Evolutionary conservation across 345 rosid genomes (phyloP).

Genomic region (Brassica cretica): DNA sequence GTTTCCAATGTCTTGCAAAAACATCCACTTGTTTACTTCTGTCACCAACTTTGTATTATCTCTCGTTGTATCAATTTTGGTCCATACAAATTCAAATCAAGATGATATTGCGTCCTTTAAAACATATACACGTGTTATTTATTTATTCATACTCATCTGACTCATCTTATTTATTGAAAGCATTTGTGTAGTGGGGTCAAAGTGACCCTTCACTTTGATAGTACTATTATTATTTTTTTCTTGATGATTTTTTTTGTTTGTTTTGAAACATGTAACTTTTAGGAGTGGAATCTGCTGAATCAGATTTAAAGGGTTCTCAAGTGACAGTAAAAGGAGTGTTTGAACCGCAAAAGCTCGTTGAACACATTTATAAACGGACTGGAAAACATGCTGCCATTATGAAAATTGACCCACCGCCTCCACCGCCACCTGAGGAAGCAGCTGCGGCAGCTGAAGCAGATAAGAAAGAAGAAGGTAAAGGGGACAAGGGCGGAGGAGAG

Average conservation of each 20-base stretch:
- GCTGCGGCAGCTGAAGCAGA: slow-evolving; percentile 46
- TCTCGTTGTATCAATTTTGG: slow-evolving; percentile 12
- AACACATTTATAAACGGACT: slow-evolving; percentile 66
- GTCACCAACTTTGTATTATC: slow-evolving; percentile 19
- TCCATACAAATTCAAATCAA: slow-evolving; percentile 29
- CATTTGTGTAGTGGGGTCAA: slow-evolving; percentile 23
- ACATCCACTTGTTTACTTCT: slow-evolving; percentile 11
- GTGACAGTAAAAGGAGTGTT: slow-evolving; percentile 87
- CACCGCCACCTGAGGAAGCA: slow-evolving; percentile 50
- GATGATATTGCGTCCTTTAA: slow-evolving; percentile 33
- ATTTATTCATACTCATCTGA: not conserved
- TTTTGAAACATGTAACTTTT: not conserved
- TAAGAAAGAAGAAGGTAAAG: slow-evolving; percentile 48
- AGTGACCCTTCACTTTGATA: slow-evolving; percentile 15
- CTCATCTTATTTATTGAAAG: not conserved
- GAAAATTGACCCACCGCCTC: slow-evolving; percentile 49
- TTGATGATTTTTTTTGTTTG: not conserved
- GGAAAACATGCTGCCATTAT: slow-evolving; percentile 78
- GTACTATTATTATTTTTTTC: not conserved
- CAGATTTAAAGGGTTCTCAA: slow-evolving; percentile 83
- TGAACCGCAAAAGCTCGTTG: slow-evolving; percentile 66
- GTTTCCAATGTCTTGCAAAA: slow-evolving; percentile 31
- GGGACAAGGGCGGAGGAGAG: slow-evolving; percentile 39
- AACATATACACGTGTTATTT: slow-evolving; percentile 4
- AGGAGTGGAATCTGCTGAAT: slow-evolving; percentile 94